These are phyloP conservation scores for Singerocomus inundabilis DNA, from an alignment of 1,284 basidiomycete genomes.

Conservation along the genomic window DNA sequence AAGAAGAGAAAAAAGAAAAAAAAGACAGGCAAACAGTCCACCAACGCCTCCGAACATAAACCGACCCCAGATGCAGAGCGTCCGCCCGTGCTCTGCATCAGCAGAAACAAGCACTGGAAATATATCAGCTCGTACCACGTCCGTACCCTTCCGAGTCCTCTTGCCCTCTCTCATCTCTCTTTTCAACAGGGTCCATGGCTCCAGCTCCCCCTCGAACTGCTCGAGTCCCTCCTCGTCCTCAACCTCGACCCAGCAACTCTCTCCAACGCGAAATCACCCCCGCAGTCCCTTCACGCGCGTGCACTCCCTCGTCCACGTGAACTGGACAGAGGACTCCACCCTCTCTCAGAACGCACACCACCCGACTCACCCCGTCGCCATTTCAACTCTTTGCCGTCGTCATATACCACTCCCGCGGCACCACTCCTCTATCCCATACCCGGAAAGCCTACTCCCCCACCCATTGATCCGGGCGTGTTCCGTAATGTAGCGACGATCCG, in stretches of 20 bases:
- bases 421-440: constrained; percentile 51
- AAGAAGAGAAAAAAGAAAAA: constrained; percentile 76
- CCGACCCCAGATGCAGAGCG: constrained; percentile 38
- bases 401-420: constrained; percentile 21
- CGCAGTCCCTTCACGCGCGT: constrained; percentile 24
- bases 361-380: constrained; percentile 50
- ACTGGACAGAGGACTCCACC: constrained; percentile 42
- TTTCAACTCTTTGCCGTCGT: constrained; percentile 37
- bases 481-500: constrained; percentile 69
- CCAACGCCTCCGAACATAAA: too few species aligned
- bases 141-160: constrained; percentile 33
- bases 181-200: constrained; percentile 74
- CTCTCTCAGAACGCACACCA: constrained; percentile 49
- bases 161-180: neutral
- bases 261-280: constrained; percentile 45
- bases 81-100: constrained; percentile 70
- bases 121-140: constrained; percentile 88
- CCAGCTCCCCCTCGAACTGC: constrained; percentile 77
- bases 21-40: constrained; percentile 63
- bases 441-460: constrained; percentile 69
- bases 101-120: constrained; percentile 83
- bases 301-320: constrained; percentile 33
- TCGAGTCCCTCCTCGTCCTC: constrained; percentile 73
- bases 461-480: constrained; percentile 82
- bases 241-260: constrained; percentile 72